Conservation (phyloP, 176 grass and related monocot genomes). For the Juncus inflexus region DNA sequence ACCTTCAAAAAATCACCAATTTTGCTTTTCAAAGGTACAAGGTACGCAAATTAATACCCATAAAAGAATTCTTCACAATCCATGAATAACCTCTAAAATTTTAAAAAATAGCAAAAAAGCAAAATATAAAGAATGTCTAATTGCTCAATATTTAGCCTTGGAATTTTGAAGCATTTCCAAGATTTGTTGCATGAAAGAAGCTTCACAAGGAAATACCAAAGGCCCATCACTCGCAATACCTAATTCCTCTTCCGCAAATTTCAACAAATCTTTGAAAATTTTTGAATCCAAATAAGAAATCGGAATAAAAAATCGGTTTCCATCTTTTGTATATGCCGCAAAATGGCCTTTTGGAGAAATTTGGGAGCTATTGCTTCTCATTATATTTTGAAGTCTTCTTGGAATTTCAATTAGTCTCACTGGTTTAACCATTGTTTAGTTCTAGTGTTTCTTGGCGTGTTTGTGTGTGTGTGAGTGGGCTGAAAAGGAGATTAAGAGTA, state of each 20-base stretch:
- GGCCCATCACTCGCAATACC: slow-evolving; percentile 47
- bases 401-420: slow-evolving; percentile 50
- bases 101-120: slow-evolving; percentile 1
- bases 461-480: neutral
- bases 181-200: slow-evolving; percentile 35
- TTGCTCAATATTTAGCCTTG: slow-evolving; percentile 18
- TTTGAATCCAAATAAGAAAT: slow-evolving; percentile 51
- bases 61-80: slow-evolving; percentile 7
- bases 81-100: neutral
- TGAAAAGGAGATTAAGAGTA: neutral
- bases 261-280: slow-evolving; percentile 54
- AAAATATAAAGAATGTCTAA: neutral
- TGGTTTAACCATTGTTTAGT: slow-evolving; percentile 37
- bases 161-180: slow-evolving; percentile 28
- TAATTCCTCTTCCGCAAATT: slow-evolving; percentile 67
- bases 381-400: slow-evolving; percentile 35
- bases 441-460: neutral
- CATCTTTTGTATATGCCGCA: slow-evolving; percentile 54
- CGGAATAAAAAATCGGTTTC: slow-evolving; percentile 55
- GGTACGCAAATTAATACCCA: neutral
- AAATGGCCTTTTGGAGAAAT: slow-evolving; percentile 55
- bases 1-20: neutral
- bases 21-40: neutral
- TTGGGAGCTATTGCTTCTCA: slow-evolving; percentile 15
- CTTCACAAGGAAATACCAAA: slow-evolving; percentile 63